A percentile compares a stretch with the other conserved stretches of the same genome.
These are phyloP conservation scores for Phytomonas francai DNA, from an alignment of 208 protist genomes.

Conservation along the genomic window DNA sequence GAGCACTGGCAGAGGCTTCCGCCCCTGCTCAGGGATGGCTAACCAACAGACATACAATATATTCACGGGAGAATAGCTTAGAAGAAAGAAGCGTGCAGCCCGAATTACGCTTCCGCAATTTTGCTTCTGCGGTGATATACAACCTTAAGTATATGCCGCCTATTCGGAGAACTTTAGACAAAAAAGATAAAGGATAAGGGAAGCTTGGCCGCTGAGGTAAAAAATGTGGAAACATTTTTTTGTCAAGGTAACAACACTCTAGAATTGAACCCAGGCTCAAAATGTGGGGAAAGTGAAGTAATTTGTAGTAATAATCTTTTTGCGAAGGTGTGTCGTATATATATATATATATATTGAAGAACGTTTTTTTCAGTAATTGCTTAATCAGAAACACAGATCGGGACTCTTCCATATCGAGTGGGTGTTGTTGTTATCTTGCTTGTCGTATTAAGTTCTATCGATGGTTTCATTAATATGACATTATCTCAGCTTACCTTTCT, in stretches of 20 bases:
- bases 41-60: slow-evolving; percentile 86
- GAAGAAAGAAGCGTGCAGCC: not conserved
- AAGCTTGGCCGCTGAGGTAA: not conserved
- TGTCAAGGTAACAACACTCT: too few species aligned
- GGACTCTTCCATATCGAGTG: too few species aligned
- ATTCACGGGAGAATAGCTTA: slow-evolving; percentile 58
- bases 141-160: not conserved
- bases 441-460: too few species aligned
- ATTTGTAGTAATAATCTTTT: slow-evolving; percentile 3
- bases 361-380: too few species aligned
- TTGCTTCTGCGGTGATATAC: not conserved
- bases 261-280: too few species aligned
- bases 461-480: slow-evolving; percentile 11
- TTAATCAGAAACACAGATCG: too few species aligned
- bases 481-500: slow-evolving; percentile 4
- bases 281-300: too few species aligned
- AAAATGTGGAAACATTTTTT: too few species aligned
- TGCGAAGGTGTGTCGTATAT: slow-evolving; percentile 4
- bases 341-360: slow-evolving; percentile 8
- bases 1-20: slow-evolving; percentile 44
- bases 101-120: not conserved
- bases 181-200: slow-evolving; percentile 5
- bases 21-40: slow-evolving; percentile 63
- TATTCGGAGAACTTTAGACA: too few species aligned
- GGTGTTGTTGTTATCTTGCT: too few species aligned